Evolutionary conservation across 2,329 filamentous ascomycete species (phyloP).

Genomic region (Sclerotiophoma versabilis): DNA sequence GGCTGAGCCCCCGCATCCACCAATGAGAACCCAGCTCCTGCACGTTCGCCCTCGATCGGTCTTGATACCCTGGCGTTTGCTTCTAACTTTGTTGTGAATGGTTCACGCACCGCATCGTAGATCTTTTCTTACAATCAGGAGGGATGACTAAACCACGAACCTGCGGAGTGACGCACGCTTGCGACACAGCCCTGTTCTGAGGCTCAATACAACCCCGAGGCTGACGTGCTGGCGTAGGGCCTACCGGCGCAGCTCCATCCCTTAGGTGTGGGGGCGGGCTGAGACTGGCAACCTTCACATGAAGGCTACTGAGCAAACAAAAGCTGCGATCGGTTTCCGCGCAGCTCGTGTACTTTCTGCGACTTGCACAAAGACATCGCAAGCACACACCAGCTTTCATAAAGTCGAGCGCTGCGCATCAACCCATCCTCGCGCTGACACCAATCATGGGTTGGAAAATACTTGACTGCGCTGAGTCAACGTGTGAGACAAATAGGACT

Average conservation of each 20-base stretch:
- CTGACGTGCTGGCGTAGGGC: conserved; percentile 5
- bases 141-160: neutral
- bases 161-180: conserved; percentile 1
- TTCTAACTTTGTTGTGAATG: conserved; percentile 9
- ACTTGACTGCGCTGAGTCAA: conserved; percentile 28
- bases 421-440: neutral
- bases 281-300: conserved; percentile 6
- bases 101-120: conserved; percentile 5
- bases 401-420: neutral
- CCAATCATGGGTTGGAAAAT: conserved; percentile 24
- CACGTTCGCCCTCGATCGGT: neutral
- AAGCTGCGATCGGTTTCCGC: neutral
- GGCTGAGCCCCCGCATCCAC: conserved; percentile 7
- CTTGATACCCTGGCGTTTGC: neutral
- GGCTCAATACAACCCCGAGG: conserved; percentile 8
- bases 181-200: conserved; percentile 13
- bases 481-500: conserved; percentile 21
- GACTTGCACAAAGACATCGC: neutral
- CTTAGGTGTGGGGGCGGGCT: conserved; percentile 9
- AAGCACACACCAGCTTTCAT: neutral
- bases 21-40: conserved; percentile 8
- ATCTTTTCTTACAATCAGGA: conserved; percentile 1
- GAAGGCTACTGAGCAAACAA: neutral
- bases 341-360: neutral
- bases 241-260: neutral